These are phyloP conservation scores for Astrephomene gubernaculifera DNA, from an alignment of 139 green algal genomes.

Conservation along the genomic window DNA sequence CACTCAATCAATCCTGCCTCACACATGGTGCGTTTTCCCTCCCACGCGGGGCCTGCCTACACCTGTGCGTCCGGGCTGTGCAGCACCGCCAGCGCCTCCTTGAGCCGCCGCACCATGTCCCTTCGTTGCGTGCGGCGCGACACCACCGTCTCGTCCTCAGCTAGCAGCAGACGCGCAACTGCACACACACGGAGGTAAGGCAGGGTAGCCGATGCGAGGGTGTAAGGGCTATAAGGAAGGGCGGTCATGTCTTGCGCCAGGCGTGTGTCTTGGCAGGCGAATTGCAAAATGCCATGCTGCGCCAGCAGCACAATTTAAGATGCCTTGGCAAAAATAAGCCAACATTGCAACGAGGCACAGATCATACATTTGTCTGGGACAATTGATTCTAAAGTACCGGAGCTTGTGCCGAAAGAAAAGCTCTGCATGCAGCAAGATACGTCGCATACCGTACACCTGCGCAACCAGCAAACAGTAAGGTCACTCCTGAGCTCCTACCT, in stretches of 20 bases:
- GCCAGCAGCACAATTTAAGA: neutral
- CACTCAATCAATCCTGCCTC: too few relatives aligned
- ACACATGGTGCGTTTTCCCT: too few relatives aligned
- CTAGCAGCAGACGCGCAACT: neutral
- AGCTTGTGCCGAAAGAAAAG: neutral
- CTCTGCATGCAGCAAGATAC: neutral
- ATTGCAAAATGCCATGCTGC: neutral
- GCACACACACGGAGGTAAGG: too few relatives aligned
- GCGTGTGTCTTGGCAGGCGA: neutral
- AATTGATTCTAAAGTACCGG: neutral
- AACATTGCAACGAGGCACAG: neutral
- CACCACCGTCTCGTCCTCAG: neutral
- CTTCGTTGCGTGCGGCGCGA: neutral
- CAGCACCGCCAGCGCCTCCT: constrained; percentile 20
- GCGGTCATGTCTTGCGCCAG: neutral
- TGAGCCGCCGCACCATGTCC: constrained; percentile 13
- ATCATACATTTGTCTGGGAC: neutral
- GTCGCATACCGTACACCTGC: neutral
- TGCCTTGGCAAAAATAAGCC: neutral
- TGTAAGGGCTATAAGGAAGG: neutral
- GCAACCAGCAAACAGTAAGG: neutral
- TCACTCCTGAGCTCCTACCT: too few relatives aligned
- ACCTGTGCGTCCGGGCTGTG: neutral
- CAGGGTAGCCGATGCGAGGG: neutral
- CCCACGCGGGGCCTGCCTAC: too few relatives aligned